Evolutionary conservation across 2,329 filamentous ascomycete species (phyloP).

Genomic region (Aspergillus brunneoviolaceus): DNA sequence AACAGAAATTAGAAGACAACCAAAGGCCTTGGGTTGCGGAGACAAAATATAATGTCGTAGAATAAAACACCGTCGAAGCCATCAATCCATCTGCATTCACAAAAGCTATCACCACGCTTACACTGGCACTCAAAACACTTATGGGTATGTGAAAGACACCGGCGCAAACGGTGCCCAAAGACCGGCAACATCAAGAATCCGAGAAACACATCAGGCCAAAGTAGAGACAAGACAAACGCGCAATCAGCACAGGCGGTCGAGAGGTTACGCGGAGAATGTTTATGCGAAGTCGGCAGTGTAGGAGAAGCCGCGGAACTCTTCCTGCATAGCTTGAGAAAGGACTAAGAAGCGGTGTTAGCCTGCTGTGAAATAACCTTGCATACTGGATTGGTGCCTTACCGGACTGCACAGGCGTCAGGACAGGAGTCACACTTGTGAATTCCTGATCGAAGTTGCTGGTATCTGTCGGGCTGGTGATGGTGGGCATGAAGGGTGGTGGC

Average conservation of each 20-base stretch:
- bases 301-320: slow-evolving; percentile 98
- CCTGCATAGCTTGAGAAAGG: slow-evolving; percentile 96
- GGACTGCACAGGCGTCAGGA: slow-evolving; percentile 94
- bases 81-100: slow-evolving; percentile 21
- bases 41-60: slow-evolving; percentile 11
- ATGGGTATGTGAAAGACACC: slow-evolving; percentile 29
- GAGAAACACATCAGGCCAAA: slow-evolving; percentile 20
- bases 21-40: slow-evolving; percentile 13
- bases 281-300: slow-evolving; percentile 90
- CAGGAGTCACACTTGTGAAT: slow-evolving; percentile 96
- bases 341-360: slow-evolving; percentile 55
- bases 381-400: slow-evolving; percentile 59
- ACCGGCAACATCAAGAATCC: slow-evolving; percentile 22
- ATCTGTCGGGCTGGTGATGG: slow-evolving; percentile 88
- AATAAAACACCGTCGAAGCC: slow-evolving; percentile 13
- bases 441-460: slow-evolving; percentile 99
- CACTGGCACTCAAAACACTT: slow-evolving; percentile 27
- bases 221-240: slow-evolving; percentile 12
- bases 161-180: slow-evolving; percentile 22
- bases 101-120: slow-evolving; percentile 16
- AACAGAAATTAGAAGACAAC: slow-evolving; percentile 12
- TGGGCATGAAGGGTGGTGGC: slow-evolving; percentile 82
- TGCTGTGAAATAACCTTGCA: neutral
- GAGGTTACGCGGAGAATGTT: slow-evolving; percentile 21
- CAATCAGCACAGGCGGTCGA: slow-evolving; percentile 12